These are phyloP conservation scores for Beta vulgaris DNA, from an alignment of 148 eudicot genomes.

Conservation along the genomic window DNA sequence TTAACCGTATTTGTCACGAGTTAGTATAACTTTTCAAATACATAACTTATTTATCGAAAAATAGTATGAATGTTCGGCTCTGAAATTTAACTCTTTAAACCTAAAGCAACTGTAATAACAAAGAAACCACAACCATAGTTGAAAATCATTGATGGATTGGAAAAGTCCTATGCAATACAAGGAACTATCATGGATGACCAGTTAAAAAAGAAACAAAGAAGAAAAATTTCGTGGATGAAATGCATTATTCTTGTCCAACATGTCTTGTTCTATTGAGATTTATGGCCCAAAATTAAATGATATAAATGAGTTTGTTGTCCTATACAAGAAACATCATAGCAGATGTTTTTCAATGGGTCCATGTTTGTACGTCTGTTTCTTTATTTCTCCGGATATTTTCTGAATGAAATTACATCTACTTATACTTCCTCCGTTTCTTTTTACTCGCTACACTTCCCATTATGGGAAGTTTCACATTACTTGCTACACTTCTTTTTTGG, in stretches of 20 bases:
- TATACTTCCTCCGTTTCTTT: not conserved
- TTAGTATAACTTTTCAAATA: no score
- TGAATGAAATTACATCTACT: not conserved
- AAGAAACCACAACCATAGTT: no score
- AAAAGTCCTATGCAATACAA: not conserved
- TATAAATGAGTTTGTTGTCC: not conserved
- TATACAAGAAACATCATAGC: not conserved
- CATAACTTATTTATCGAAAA: no score
- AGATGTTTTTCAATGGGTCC: conserved; percentile 19
- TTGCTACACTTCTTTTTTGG: no score
- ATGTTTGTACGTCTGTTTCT: not conserved
- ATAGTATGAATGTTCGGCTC: no score
- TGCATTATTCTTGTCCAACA: conserved; percentile 1
- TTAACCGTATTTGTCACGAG: no score
- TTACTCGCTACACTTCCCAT: no score
- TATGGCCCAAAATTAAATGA: not conserved
- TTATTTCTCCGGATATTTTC: not conserved
- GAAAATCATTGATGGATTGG: not conserved
- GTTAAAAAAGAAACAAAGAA: no score
- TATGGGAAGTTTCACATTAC: no score
- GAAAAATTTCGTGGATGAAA: not conserved
- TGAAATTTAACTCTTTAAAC: no score
- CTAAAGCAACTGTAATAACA: no score
- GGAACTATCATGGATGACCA: not conserved
- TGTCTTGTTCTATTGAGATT: conserved; percentile 13